Evolutionary conservation across 495 filamentous ascomycete species (phyloP).

Genomic region (Penicillium soppii): DNA sequence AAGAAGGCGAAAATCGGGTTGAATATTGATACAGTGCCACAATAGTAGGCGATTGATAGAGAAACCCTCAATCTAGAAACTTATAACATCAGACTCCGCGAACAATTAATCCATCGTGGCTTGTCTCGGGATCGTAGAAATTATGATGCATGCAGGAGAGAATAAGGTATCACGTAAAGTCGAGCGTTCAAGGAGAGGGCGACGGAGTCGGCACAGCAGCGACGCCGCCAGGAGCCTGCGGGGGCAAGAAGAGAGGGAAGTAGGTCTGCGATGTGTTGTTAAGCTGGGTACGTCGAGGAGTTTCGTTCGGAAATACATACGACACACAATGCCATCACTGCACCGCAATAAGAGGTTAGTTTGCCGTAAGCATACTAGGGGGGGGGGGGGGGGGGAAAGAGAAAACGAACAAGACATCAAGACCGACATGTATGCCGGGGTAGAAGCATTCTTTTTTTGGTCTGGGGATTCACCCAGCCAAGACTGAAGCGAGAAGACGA

Average conservation of each 20-base stretch:
- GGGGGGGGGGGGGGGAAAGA: not conserved
- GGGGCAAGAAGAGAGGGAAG: constrained; percentile 80
- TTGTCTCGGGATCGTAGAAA: not conserved
- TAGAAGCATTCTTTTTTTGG: constrained; percentile 60
- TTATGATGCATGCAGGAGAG: constrained; percentile 10
- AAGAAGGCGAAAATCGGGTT: constrained; percentile 1
- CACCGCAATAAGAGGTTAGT: constrained; percentile 14
- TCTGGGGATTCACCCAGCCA: constrained; percentile 86
- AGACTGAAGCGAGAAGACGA: constrained; percentile 78
- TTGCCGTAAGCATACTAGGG: not conserved
- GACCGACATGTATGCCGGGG: constrained; percentile 81
- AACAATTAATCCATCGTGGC: not conserved
- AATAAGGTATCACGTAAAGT: constrained; percentile 9
- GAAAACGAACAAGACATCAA: constrained; percentile 76
- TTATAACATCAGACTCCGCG: not conserved
- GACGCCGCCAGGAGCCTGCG: constrained; percentile 38
- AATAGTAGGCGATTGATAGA: not conserved
- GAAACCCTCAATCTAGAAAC: not conserved
- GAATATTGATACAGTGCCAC: constrained; percentile 18
- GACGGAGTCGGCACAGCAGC: constrained; percentile 44
- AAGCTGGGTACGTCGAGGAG: constrained; percentile 5
- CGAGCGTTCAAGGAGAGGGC: constrained; percentile 35
- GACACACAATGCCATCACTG: constrained; percentile 77
- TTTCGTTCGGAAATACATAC: constrained; percentile 37
- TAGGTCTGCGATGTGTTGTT: constrained; percentile 57